These are phyloP conservation scores for Beta lomatogona DNA, from an alignment of 179 eudicot species.

Conservation along the genomic window DNA sequence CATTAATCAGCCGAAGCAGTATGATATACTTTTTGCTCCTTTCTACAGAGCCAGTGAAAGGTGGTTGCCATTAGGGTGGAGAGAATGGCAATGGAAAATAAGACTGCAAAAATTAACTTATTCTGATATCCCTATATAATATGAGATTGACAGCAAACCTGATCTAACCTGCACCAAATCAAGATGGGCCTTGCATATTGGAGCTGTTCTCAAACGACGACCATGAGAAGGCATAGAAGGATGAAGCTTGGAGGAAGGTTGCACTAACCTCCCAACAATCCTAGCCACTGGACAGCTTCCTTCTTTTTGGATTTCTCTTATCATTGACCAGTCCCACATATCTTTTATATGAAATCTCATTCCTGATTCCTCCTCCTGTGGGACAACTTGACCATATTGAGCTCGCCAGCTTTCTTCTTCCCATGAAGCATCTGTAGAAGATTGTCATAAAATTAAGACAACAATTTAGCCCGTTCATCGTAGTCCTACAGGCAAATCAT, in stretches of 20 bases:
- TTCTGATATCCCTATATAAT: background rate
- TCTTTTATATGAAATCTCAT: slow-evolving; percentile 44
- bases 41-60: background rate
- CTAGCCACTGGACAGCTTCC: slow-evolving; percentile 51
- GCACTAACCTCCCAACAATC: slow-evolving; percentile 64
- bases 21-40: background rate
- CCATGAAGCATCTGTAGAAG: slow-evolving; percentile 43
- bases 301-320: slow-evolving; percentile 48
- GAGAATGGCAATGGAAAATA: background rate
- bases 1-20: background rate
- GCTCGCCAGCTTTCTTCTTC: slow-evolving; percentile 95
- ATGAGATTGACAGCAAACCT: slow-evolving; percentile 63
- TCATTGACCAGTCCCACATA: slow-evolving; percentile 88
- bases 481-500: background rate
- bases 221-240: slow-evolving; percentile 81
- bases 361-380: slow-evolving; percentile 43
- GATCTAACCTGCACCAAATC: slow-evolving; percentile 96
- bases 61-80: background rate
- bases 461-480: background rate
- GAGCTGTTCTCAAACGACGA: slow-evolving; percentile 74
- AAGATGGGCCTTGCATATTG: slow-evolving; percentile 70
- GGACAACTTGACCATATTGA: slow-evolving; percentile 89
- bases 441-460: background rate
- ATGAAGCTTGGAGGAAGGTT: slow-evolving; percentile 72
- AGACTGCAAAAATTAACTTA: background rate